Base-by-base conservation (phyloP, 768 basidiomycete species). In the Saitozyma sp. region DNA sequence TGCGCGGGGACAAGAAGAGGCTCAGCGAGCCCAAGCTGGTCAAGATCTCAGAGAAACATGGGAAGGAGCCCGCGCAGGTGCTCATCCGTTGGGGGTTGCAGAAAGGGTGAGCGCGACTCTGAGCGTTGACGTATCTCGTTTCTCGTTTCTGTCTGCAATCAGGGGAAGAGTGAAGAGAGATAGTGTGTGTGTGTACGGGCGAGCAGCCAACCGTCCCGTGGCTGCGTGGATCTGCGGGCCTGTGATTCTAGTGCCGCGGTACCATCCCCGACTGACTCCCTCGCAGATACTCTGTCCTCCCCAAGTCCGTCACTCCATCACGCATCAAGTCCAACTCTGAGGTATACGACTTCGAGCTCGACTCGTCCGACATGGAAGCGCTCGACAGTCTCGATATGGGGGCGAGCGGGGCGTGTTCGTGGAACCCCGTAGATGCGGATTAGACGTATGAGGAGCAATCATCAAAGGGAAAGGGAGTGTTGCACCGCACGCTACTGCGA, bases 321-420 rank as follows among this genome's bases (percentile, higher is more conserved):
- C 86, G 92, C 39, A 90, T 97, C 70, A 56, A 49, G 51, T 70
- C 65, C 9, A 77, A 75, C 57, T 62, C 67, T 9, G 62, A 70
- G 9, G 53, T 74, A n/a, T 74, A 85, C 63, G 87, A 90, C 70
- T 94, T 94, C 68, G 85, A 85, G 57, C 81, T 96, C 19, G 77
- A 75, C 52, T 75, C 78, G 20, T 86, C 86, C 50, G 91, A 93
- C 58, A 85, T 95, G 82, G 68, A 70, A 0, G 78, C 76, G 37
- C 80, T 96, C 11, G 86, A 92, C 73, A 81, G 77, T 0, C 82
- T 95, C 1, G 91, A 95, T 73, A 79, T 82, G 54, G 93, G 90
- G 0, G 83, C 86, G 55, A 84, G 82, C 0, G 92, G 92, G 2
- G 86, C 88, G 0, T 80, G 89, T 50, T 87, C 85, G 64, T 95